These are phyloP conservation scores for Sporothrix euskadiensis DNA, from an alignment of 2,329 filamentous ascomycete species.

Conservation along the genomic window DNA sequence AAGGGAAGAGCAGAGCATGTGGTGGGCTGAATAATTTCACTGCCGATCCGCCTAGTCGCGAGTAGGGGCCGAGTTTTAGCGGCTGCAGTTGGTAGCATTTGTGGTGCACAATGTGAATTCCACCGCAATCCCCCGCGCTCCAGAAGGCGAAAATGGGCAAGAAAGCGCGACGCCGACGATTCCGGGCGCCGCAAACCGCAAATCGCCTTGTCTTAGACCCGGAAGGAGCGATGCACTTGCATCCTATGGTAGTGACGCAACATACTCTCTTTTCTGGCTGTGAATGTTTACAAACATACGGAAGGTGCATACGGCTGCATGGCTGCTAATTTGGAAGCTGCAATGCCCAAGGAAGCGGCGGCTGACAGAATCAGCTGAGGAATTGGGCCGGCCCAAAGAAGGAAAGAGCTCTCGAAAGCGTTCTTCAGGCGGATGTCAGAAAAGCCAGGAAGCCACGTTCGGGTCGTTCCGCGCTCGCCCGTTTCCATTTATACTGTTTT, in stretches of 20 bases:
- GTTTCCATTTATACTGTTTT: background rate
- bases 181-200: conserved; percentile 16
- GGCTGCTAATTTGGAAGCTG: background rate
- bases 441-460: background rate
- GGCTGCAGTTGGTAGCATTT: background rate
- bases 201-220: background rate
- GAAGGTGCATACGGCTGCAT: background rate
- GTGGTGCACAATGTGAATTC: too few relatives aligned
- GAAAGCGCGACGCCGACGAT: conserved; percentile 19
- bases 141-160: background rate
- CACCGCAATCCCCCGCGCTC: background rate
- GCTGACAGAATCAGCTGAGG: background rate
- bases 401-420: background rate
- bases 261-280: background rate
- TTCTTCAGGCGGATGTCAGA: background rate
- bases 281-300: background rate
- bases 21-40: conserved; percentile 22
- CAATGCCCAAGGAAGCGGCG: background rate
- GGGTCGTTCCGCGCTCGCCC: background rate
- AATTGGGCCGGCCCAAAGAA: background rate
- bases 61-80: background rate
- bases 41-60: conserved; percentile 18
- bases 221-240: background rate
- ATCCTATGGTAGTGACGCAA: background rate
- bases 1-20: background rate